A percentile compares a stretch with the other conserved stretches of the same genome.
Conservation (phyloP, 768 basidiomycete species). For the Rubroboletus pulcherrimus region DNA sequence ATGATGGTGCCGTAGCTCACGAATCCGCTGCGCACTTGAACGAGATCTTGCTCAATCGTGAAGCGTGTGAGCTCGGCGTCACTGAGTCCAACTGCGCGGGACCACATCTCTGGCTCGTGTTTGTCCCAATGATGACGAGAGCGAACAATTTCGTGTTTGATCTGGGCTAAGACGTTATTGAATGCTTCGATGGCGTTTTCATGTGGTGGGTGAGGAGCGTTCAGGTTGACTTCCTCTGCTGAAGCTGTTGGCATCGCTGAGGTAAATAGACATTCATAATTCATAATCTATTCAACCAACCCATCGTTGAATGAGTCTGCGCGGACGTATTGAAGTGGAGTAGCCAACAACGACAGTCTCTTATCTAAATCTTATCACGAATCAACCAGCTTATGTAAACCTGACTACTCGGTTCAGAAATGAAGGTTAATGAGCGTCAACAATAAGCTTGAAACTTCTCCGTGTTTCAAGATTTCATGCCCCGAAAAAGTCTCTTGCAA, state of each 20-base stretch:
- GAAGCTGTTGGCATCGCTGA: slow-evolving; percentile 43
- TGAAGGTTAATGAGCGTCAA: slow-evolving; percentile 9
- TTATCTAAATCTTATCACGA: slow-evolving; percentile 21
- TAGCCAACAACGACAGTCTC: too few relatives aligned
- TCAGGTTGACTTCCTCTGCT: slow-evolving; percentile 52
- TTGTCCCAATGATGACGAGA: slow-evolving; percentile 70
- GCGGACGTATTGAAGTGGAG: slow-evolving; percentile 4
- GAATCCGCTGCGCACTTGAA: slow-evolving; percentile 47
- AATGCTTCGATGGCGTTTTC: slow-evolving; percentile 65
- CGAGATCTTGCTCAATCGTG: slow-evolving; percentile 42
- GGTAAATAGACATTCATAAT: slow-evolving; percentile 7
- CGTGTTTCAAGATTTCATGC: slow-evolving; percentile 27
- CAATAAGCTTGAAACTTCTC: slow-evolving; percentile 26
- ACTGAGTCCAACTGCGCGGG: slow-evolving; percentile 47
- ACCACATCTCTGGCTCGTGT: slow-evolving; percentile 62
- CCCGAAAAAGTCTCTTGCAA: slow-evolving; percentile 10
- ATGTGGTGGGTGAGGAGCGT: slow-evolving; percentile 56
- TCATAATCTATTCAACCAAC: slow-evolving; percentile 15
- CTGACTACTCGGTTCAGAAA: slow-evolving; percentile 5
- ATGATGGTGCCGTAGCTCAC: slow-evolving; percentile 71
- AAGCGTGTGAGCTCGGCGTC: slow-evolving; percentile 54
- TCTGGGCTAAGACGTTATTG: slow-evolving; percentile 44
- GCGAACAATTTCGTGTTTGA: slow-evolving; percentile 64
- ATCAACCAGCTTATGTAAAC: slow-evolving; percentile 17
- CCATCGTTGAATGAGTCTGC: slow-evolving; percentile 18